Evolutionary conservation across 805 yeast species (phyloP), one percentile per base, ranked within the genome.

Genomic region (Yarrowia osloensis): DNA sequence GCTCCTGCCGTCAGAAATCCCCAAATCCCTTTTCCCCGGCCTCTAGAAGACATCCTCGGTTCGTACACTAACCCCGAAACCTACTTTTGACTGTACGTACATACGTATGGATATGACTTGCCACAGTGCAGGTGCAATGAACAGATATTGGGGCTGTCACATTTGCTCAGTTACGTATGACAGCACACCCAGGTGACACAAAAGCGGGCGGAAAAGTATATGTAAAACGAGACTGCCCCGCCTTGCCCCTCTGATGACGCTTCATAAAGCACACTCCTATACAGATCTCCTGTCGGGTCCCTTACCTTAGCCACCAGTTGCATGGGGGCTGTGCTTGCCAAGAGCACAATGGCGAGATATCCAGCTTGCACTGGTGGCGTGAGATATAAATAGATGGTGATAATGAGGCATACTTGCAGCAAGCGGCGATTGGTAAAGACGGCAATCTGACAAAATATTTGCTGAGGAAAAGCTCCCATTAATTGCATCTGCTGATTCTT

Each of bases 291-390:
- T 47, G 54, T 47, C 39, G 37, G 55, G 57, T 50, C 57, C 40
- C 57, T 50, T 50, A 50, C 40, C 57, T 50, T 50, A 50, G 57
- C 40, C 57, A 50, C 29, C 35, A 42, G 40, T 31, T 50, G 57
- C 57, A 50, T 50, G 29, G 57, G 57, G 57, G 57, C 57, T 50
- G 57, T 50, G 57, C 55, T 50, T 50, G 57, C 57, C 57, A 33
- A 50, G 57, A 50, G 57, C 57, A 50, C 57, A 50, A 50, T 50
- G 55, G 57, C 40, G 57, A 50, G 57, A 50, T 49, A 21, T 31
- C 26, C 22, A 29, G 21, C 9, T 13, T 24, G 15, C 22, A 12
- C 31, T 26, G 40, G 40, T 50, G 57, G 57, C 57, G 57, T 50
- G 57, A 50, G 54, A 46, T 44, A 42, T 42, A 21, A 42, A 42